These are phyloP conservation scores for Metschnikowia cerradonensis DNA, from an alignment of 805 yeast genomes.

Conservation along the genomic window DNA sequence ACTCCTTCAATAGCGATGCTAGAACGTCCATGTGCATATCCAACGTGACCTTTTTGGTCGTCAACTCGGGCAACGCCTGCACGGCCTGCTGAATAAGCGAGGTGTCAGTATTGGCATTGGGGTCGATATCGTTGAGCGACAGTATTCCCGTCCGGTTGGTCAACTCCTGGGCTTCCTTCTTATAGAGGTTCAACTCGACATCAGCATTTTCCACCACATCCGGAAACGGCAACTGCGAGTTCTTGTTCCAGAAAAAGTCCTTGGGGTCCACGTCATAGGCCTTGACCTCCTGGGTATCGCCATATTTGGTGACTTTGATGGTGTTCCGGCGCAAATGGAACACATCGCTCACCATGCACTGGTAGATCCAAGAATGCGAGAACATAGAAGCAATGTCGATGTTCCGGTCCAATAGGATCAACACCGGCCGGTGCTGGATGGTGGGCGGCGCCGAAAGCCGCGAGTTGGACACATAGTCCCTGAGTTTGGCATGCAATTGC, in stretches of 20 bases:
- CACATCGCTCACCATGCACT: conserved; percentile 92
- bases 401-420: conserved; percentile 81
- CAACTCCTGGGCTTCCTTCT: conserved; percentile 81
- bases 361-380: conserved; percentile 96
- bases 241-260: conserved; percentile 87
- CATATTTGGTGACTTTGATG: conserved; percentile 50
- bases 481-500: conserved; percentile 73
- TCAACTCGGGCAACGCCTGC: conserved; percentile 86
- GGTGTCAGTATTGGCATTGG: conserved; percentile 51
- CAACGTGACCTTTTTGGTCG: conserved; percentile 79
- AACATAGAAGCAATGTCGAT: conserved; percentile 91
- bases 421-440: conserved; percentile 60
- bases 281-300: conserved; percentile 35
- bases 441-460: conserved; percentile 26
- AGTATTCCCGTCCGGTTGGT: conserved; percentile 72
- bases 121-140: conserved; percentile 72
- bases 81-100: conserved; percentile 79
- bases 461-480: conserved; percentile 81
- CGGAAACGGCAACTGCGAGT: conserved; percentile 89
- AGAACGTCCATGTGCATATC: conserved; percentile 97
- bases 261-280: conserved; percentile 86
- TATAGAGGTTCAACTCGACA: conserved; percentile 71
- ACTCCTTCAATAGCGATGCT: conserved; percentile 73
- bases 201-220: conserved; percentile 99
- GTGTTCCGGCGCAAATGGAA: conserved; percentile 80